A percentile compares a stretch with the other conserved stretches of the same genome.
phyloP scores from a whole-genome alignment of 352 stramenopile genomes.

The Globisporangium paroecandrum region DNA sequence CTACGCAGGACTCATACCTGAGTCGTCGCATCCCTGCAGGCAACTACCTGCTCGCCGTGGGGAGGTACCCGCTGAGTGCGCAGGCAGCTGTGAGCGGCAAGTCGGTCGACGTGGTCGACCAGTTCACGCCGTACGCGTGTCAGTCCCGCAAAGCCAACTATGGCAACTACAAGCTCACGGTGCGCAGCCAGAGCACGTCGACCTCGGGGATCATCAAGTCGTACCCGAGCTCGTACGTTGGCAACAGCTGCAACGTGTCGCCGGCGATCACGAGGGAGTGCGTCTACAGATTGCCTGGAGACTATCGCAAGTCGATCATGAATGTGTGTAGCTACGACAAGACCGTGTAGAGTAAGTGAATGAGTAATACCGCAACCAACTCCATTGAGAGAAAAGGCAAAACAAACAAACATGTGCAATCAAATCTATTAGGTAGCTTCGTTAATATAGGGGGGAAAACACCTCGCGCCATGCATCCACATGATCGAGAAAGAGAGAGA shows the following conservation, averaged over 20 bases:
- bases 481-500: neutral
- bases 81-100: conserved; percentile 29
- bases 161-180: conserved; percentile 65
- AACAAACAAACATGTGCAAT: conserved; percentile 6
- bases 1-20: conserved; percentile 56
- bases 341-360: conserved; percentile 27
- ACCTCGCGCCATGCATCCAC: neutral
- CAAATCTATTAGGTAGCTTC: conserved; percentile 15
- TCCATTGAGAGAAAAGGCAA: neutral
- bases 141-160: conserved; percentile 54
- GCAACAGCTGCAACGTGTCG: conserved; percentile 47
- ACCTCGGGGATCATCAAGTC: conserved; percentile 30
- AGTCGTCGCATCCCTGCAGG: conserved; percentile 38
- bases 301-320: conserved; percentile 35
- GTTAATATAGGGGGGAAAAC: conserved; percentile 8
- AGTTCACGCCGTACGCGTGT: conserved; percentile 61
- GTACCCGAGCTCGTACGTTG: conserved; percentile 61
- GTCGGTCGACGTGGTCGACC: conserved; percentile 33
- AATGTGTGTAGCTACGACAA: conserved; percentile 40
- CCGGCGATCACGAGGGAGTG: conserved; percentile 33
- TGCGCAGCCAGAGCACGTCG: conserved; percentile 43
- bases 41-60: conserved; percentile 56
- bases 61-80: conserved; percentile 51
- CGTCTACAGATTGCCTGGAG: conserved; percentile 39
- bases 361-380: neutral